These are phyloP conservation scores for Cordyceps cicadae DNA, from an alignment of 2,329 filamentous ascomycete species.

Conservation along the genomic window DNA sequence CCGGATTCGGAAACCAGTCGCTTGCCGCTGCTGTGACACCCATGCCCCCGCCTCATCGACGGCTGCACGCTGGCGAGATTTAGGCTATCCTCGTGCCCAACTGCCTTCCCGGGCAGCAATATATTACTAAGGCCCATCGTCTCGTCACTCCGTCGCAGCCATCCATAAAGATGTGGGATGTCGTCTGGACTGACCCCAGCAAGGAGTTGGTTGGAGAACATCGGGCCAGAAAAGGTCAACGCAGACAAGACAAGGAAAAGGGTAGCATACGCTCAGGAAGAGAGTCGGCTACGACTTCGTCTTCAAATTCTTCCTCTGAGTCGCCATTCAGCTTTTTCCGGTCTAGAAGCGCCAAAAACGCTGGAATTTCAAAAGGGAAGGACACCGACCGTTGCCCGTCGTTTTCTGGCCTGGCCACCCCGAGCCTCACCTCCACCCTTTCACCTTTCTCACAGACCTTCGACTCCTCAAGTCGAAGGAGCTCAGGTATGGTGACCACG, in stretches of 20 bases:
- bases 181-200: slow-evolving; percentile 49
- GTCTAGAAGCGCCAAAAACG: slow-evolving; percentile 15
- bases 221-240: slow-evolving; percentile 35
- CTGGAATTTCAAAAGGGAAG: slow-evolving; percentile 16
- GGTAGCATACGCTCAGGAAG: slow-evolving; percentile 17
- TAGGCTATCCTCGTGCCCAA: neutral
- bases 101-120: neutral
- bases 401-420: slow-evolving; percentile 20
- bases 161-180: slow-evolving; percentile 44
- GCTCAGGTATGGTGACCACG: slow-evolving; percentile 15
- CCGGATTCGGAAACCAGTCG: neutral
- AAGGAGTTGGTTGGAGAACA: slow-evolving; percentile 46
- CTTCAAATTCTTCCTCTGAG: slow-evolving; percentile 13
- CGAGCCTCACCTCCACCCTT: slow-evolving; percentile 20
- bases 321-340: slow-evolving; percentile 11
- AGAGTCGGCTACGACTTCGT: slow-evolving; percentile 22
- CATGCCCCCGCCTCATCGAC: neutral
- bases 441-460: slow-evolving; percentile 21
- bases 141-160: neutral
- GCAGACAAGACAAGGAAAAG: slow-evolving; percentile 23
- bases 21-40: slow-evolving; percentile 1
- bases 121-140: neutral
- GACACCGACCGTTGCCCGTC: slow-evolving; percentile 15
- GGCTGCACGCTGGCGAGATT: neutral
- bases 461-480: slow-evolving; percentile 18